These are phyloP conservation scores for Eutrema yunnanense DNA, from an alignment of 345 rosid species.

Conservation along the genomic window DNA sequence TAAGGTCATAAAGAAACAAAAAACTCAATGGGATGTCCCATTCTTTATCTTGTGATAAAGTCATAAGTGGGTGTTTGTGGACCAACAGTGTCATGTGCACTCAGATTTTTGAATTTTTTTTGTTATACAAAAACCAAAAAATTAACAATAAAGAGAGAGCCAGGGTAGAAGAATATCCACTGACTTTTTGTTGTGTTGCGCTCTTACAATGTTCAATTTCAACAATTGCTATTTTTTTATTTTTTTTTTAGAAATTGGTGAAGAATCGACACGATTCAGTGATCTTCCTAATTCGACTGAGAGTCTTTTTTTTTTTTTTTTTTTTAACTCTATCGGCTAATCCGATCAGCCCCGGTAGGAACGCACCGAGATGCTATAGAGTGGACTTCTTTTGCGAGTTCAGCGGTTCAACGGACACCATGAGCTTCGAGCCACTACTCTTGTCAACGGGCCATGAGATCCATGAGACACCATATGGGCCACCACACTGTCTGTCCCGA, in stretches of 20 bases:
- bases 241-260: background rate
- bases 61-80: constrained; percentile 25
- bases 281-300: background rate
- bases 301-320: background rate
- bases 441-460: no score
- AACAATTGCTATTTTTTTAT: background rate
- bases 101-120: constrained; percentile 8
- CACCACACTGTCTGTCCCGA: no score
- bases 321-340: no score
- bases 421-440: no score
- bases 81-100: constrained; percentile 31
- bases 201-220: constrained; percentile 4
- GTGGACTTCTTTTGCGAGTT: no score
- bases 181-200: constrained; percentile 15
- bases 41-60: constrained; percentile 23
- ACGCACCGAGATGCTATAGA: no score
- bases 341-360: no score
- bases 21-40: constrained; percentile 12
- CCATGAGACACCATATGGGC: no score
- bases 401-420: no score
- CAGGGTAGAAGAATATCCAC: constrained; percentile 8
- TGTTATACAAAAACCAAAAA: background rate
- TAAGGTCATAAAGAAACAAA: constrained; percentile 12
- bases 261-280: background rate
- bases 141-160: background rate